A percentile compares a stretch with the other conserved stretches of the same genome.
Conservation (phyloP, 768 basidiomycete species). For the Termitomyces titanicus region DNA sequence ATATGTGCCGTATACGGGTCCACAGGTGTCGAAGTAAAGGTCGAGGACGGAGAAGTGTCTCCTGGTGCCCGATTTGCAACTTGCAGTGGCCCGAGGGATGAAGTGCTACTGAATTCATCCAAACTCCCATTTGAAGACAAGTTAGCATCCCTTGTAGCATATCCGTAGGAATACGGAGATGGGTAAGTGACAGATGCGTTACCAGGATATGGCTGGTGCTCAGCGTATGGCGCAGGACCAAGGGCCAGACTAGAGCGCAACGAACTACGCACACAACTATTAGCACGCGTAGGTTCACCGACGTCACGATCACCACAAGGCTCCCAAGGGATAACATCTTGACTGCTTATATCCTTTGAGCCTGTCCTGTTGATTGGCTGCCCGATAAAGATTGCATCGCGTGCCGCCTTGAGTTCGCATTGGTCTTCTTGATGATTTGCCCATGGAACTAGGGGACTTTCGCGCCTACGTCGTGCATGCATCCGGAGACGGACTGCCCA, state of each 20-base stretch:
- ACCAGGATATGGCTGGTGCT: slow-evolving; percentile 19
- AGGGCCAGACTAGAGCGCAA: slow-evolving; percentile 16
- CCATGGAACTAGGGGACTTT: slow-evolving; percentile 34
- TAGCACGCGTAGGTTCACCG: slow-evolving; percentile 35
- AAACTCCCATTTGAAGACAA: slow-evolving; percentile 19
- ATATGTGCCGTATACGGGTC: slow-evolving; percentile 10
- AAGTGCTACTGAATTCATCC: slow-evolving; percentile 24
- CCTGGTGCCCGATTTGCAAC: slow-evolving; percentile 48
- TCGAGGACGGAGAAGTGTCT: slow-evolving; percentile 36
- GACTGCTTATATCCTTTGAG: slow-evolving; percentile 20
- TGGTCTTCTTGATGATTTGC: slow-evolving; percentile 21
- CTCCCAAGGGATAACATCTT: slow-evolving; percentile 29
- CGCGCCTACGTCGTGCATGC: slow-evolving; percentile 31
- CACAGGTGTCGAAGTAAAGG: slow-evolving; percentile 22
- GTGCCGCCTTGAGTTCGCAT: slow-evolving; percentile 19
- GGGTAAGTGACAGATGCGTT: slow-evolving; percentile 16
- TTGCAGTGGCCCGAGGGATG: slow-evolving; percentile 40
- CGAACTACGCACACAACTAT: slow-evolving; percentile 21
- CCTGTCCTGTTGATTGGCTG: slow-evolving; percentile 7
- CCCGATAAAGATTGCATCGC: slow-evolving; percentile 17
- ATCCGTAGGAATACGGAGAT: slow-evolving; percentile 17
- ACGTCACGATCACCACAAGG: slow-evolving; percentile 39
- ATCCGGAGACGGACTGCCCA: slow-evolving; percentile 43
- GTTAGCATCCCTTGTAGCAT: slow-evolving; percentile 15
- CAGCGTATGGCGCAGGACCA: slow-evolving; percentile 17